Conservation (phyloP, 2,329 filamentous ascomycete genomes). For the Talaromyces sp. region DNA sequence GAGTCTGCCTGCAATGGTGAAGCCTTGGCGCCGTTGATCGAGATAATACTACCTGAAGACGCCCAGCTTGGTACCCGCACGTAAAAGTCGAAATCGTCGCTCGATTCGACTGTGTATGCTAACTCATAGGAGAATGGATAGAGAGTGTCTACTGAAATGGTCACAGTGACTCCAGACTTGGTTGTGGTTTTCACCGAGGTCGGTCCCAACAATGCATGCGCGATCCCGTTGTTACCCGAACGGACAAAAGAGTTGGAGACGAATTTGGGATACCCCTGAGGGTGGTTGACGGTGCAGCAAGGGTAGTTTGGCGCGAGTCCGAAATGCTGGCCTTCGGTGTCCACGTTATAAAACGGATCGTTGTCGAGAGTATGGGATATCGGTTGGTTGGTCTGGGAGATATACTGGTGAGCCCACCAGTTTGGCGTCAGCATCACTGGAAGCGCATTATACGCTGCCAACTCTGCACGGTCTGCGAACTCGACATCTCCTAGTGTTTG, state of each 20-base stretch:
- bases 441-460: slow-evolving; percentile 50
- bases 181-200: slow-evolving; percentile 36
- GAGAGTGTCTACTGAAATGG: slow-evolving; percentile 41
- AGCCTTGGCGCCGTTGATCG: slow-evolving; percentile 16
- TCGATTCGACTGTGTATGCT: slow-evolving; percentile 34
- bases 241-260: slow-evolving; percentile 43
- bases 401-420: slow-evolving; percentile 54
- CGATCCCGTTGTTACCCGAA: slow-evolving; percentile 40
- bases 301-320: slow-evolving; percentile 48
- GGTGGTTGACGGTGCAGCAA: slow-evolving; percentile 56
- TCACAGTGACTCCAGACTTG: slow-evolving; percentile 29
- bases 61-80: slow-evolving; percentile 44
- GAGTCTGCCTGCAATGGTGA: slow-evolving; percentile 24
- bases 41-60: slow-evolving; percentile 16
- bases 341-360: slow-evolving; percentile 46
- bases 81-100: slow-evolving; percentile 36
- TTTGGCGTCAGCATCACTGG: slow-evolving; percentile 47
- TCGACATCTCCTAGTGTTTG: slow-evolving; percentile 40
- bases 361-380: slow-evolving; percentile 38
- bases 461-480: slow-evolving; percentile 49
- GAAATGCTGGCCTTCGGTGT: slow-evolving; percentile 42
- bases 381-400: slow-evolving; percentile 50
- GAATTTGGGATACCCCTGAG: slow-evolving; percentile 53
- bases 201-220: slow-evolving; percentile 47
- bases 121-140: slow-evolving; percentile 44